A percentile compares a stretch with the other conserved stretches of the same genome.
Conservation (phyloP, 2,329 filamentous ascomycete genomes). For the Aureobasidium sp. region DNA sequence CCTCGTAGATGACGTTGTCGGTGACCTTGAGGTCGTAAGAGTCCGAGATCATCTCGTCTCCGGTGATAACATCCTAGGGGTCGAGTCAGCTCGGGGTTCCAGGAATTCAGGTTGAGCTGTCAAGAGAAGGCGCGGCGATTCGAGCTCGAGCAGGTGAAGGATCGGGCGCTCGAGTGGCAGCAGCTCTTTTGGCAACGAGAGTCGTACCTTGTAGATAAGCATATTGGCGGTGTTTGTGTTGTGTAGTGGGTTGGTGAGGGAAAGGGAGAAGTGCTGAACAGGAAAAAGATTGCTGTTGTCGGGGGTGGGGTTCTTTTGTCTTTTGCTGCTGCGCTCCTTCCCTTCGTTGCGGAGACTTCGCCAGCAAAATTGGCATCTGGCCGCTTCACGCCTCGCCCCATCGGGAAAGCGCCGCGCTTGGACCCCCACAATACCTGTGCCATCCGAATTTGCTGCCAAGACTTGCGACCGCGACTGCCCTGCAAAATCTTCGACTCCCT, state of each 20-base stretch:
- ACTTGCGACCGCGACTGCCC: background rate
- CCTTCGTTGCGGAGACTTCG: background rate
- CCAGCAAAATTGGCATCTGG: constrained; percentile 4
- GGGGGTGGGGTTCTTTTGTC: constrained; percentile 9
- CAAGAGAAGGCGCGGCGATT: background rate
- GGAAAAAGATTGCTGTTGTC: constrained; percentile 6
- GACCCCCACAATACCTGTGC: constrained; percentile 5
- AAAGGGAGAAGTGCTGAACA: background rate
- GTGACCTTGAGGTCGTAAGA: constrained; percentile 77
- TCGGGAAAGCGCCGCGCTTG: constrained; percentile 1
- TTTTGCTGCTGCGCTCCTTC: background rate
- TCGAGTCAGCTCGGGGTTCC: constrained; percentile 14
- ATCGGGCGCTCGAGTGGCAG: constrained; percentile 1
- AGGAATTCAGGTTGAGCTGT: constrained; percentile 8
- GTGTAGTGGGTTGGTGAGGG: constrained; percentile 7
- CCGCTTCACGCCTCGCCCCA: background rate
- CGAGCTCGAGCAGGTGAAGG: background rate
- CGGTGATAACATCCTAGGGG: constrained; percentile 72
- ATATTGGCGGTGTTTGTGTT: constrained; percentile 31
- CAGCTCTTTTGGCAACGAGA: constrained; percentile 18
- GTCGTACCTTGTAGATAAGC: constrained; percentile 50
- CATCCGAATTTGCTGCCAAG: constrained; percentile 4
- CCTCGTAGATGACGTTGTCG: constrained; percentile 76
- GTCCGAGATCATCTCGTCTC: constrained; percentile 95
- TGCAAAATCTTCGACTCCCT: constrained; percentile 13